These are phyloP conservation scores for Fusarium tjaetaba DNA, from an alignment of 2,329 filamentous ascomycete species.

Conservation along the genomic window DNA sequence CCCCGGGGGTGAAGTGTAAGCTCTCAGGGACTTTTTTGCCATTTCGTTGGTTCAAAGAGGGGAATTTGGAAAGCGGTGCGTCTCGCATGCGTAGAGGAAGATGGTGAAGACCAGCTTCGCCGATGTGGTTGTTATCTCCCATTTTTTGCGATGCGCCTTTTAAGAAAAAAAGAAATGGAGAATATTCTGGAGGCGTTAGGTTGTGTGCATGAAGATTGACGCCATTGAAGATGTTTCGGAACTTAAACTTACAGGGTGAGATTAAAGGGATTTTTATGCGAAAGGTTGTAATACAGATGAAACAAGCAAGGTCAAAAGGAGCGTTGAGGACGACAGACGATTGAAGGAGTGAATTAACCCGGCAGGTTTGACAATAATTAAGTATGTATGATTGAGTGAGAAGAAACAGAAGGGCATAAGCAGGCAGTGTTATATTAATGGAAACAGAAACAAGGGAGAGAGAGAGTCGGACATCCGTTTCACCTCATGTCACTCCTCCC, in stretches of 20 bases:
- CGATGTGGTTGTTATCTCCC: slow-evolving; percentile 28
- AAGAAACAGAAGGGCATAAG: not conserved
- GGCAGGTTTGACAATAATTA: not conserved
- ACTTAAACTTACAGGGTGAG: slow-evolving; percentile 17
- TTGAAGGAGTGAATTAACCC: slow-evolving; percentile 20
- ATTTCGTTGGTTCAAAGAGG: slow-evolving; percentile 7
- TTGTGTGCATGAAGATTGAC: not conserved
- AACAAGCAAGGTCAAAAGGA: not conserved
- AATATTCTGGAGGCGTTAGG: not conserved
- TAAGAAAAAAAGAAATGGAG: not conserved
- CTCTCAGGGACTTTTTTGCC: slow-evolving; percentile 46
- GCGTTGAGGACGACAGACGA: not conserved
- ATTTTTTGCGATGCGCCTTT: slow-evolving; percentile 20
- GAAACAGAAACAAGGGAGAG: slow-evolving; percentile 4
- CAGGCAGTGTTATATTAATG: slow-evolving; percentile 24
- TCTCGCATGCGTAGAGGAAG: slow-evolving; percentile 40
- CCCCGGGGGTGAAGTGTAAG: slow-evolving; percentile 42
- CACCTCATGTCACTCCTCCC: slow-evolving; percentile 6
- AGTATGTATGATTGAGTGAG: not conserved
- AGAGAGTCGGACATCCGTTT: not conserved
- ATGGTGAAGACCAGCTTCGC: slow-evolving; percentile 42
- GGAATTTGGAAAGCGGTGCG: slow-evolving; percentile 29
- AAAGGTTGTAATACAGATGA: not conserved
- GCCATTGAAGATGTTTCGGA: not conserved
- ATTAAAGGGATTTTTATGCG: slow-evolving; percentile 7